These are phyloP conservation scores for Pseudopithomyces chartarum DNA, from an alignment of 2,329 filamentous ascomycete genomes.

Conservation along the genomic window DNA sequence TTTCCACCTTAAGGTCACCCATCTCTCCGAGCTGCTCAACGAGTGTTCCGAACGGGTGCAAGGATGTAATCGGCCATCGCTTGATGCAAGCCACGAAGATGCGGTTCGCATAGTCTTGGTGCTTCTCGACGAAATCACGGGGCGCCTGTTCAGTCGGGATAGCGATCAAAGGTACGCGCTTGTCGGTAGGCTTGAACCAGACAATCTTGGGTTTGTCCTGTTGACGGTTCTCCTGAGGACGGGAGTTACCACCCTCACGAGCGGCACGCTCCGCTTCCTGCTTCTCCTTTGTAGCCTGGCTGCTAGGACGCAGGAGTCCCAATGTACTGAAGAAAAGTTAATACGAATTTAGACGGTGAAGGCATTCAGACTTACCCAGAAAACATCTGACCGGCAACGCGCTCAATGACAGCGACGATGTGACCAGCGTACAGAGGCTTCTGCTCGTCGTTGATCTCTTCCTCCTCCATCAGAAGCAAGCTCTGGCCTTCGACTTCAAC, in stretches of 20 bases:
- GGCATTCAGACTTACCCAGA: slow-evolving; percentile 59
- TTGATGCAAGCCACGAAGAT: slow-evolving; percentile 99
- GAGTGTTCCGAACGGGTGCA: slow-evolving; percentile 96
- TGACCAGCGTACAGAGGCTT: slow-evolving; percentile 97
- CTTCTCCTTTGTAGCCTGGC: slow-evolving; percentile 98
- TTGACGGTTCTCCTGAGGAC: slow-evolving; percentile 77
- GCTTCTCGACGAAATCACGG: slow-evolving; percentile 96
- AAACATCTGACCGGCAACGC: slow-evolving; percentile 98
- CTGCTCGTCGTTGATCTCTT: slow-evolving; percentile 97
- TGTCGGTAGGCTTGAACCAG: slow-evolving; percentile 99
- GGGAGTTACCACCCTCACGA: slow-evolving; percentile 77
- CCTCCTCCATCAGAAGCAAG: slow-evolving; percentile 93
- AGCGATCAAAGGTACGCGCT: slow-evolving; percentile 95
- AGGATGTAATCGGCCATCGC: slow-evolving; percentile 98
- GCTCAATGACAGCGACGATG: slow-evolving; percentile 95
- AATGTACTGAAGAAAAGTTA: slow-evolving; percentile 65
- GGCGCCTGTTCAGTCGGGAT: slow-evolving; percentile 98
- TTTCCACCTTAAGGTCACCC: slow-evolving; percentile 97
- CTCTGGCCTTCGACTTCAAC: slow-evolving; percentile 99
- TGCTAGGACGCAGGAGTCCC: slow-evolving; percentile 90
- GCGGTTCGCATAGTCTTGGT: slow-evolving; percentile 94
- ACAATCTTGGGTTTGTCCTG: slow-evolving; percentile 99
- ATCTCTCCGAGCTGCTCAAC: slow-evolving; percentile 97
- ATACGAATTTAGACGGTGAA: background rate
- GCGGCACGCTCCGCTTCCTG: slow-evolving; percentile 95